Percentiles rank a stretch among this genome's conserved stretches.
Evolutionary conservation across 1,284 basidiomycete genomes (phyloP).

Genomic region (Tetrapyrgos nigripes): DNA sequence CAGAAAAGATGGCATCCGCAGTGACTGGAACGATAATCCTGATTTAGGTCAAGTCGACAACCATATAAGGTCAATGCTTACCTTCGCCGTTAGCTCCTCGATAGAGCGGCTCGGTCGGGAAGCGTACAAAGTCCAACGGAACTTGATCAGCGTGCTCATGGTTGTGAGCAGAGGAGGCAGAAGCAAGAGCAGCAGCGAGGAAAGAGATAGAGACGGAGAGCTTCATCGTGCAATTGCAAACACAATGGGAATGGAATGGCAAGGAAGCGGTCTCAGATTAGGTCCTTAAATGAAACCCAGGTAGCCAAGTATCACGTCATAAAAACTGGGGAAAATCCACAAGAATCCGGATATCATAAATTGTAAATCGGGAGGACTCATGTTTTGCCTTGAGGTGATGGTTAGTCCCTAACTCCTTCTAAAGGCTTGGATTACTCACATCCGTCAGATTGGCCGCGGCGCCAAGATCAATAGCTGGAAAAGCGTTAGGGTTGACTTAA

Average conservation of each 20-base stretch:
- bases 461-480: not conserved
- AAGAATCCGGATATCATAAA: slow-evolving; percentile 1
- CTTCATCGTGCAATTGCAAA: slow-evolving; percentile 35
- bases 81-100: slow-evolving; percentile 61
- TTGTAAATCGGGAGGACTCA: slow-evolving; percentile 25
- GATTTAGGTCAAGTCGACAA: not conserved
- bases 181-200: slow-evolving; percentile 25
- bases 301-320: not conserved
- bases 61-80: slow-evolving; percentile 25
- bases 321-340: slow-evolving; percentile 1
- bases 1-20: slow-evolving; percentile 74
- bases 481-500: not conserved
- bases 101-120: slow-evolving; percentile 62
- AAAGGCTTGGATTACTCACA: not conserved
- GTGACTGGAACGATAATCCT: slow-evolving; percentile 50
- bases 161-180: slow-evolving; percentile 38
- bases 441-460: not conserved
- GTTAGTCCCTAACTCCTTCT: slow-evolving; percentile 7
- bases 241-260: slow-evolving; percentile 1
- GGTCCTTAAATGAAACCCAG: not conserved
- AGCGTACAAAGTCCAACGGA: slow-evolving; percentile 69
- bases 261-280: not conserved
- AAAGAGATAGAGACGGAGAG: slow-evolving; percentile 22
- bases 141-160: slow-evolving; percentile 58
- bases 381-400: slow-evolving; percentile 50